Conservation (phyloP, 1,139 yeast genomes). For the Blastobotrys illinoisensis region DNA sequence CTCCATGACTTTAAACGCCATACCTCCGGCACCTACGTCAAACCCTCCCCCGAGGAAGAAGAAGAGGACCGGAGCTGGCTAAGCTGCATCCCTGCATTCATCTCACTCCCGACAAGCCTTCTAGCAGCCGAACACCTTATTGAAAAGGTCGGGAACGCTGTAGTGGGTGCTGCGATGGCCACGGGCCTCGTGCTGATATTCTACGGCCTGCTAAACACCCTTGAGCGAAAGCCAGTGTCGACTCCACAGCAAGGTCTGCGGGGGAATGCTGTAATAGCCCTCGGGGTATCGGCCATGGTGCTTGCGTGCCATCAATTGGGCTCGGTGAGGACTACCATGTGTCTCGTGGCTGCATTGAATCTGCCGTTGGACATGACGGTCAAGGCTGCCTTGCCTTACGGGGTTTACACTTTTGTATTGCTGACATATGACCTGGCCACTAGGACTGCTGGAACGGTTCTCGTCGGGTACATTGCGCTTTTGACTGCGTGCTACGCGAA, state of each 20-base stretch:
- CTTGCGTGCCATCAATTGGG: slow-evolving; percentile 22
- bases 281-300: slow-evolving; percentile 22
- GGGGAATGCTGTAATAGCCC: slow-evolving; percentile 11
- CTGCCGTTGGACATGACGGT: slow-evolving; percentile 13
- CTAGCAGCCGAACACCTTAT: slow-evolving; percentile 26
- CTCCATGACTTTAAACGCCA: slow-evolving; percentile 36
- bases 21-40: slow-evolving; percentile 9
- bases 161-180: slow-evolving; percentile 13
- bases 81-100: slow-evolving; percentile 32
- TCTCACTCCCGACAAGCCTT: slow-evolving; percentile 35
- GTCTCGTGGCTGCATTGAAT: slow-evolving; percentile 22
- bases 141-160: slow-evolving; percentile 9
- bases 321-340: slow-evolving; percentile 22
- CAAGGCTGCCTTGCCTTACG: slow-evolving; percentile 12
- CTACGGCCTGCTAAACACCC: not conserved
- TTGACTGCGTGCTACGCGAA: slow-evolving; percentile 17
- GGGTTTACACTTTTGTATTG: slow-evolving; percentile 14
- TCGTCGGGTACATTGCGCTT: slow-evolving; percentile 19
- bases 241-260: not conserved
- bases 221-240: not conserved
- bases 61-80: slow-evolving; percentile 18
- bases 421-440: slow-evolving; percentile 18
- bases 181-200: slow-evolving; percentile 4
- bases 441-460: slow-evolving; percentile 1
- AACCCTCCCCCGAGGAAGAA: slow-evolving; percentile 3